Percentiles rank a stretch among this genome's conserved stretches.
These are phyloP conservation scores for Aspergillus awamori DNA, from an alignment of 2,329 filamentous ascomycete species.

Conservation along the genomic window DNA sequence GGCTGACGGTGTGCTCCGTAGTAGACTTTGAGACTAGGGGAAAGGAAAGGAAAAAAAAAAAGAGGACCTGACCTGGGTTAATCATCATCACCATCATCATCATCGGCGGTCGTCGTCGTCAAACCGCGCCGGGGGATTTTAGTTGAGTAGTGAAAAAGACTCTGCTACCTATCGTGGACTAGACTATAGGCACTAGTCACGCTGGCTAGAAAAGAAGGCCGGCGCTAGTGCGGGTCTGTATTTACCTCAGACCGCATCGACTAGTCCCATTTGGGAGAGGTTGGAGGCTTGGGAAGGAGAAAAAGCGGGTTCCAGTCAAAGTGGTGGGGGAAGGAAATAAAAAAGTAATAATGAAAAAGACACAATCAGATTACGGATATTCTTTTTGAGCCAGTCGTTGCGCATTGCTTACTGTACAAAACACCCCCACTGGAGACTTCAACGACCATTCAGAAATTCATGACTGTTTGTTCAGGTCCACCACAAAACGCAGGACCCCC, in stretches of 20 bases:
- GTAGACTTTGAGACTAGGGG: background rate
- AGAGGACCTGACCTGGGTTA: background rate
- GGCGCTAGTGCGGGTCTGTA: constrained; percentile 15
- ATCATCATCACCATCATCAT: constrained; percentile 1
- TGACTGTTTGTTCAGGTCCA: background rate
- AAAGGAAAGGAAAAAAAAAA: too few relatives aligned
- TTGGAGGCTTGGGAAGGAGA: constrained; percentile 9
- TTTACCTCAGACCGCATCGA: constrained; percentile 13
- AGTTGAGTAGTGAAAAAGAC: background rate
- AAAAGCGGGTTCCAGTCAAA: constrained; percentile 21
- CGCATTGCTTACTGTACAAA: constrained; percentile 14
- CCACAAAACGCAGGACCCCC: constrained; percentile 1
- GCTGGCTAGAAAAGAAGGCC: constrained; percentile 8
- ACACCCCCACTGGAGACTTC: constrained; percentile 6
- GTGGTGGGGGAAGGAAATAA: constrained; percentile 15
- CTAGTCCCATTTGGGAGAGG: background rate
- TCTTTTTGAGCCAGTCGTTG: constrained; percentile 17
- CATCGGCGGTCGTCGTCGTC: background rate
- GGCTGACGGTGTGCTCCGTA: constrained; percentile 1
- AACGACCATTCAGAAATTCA: constrained; percentile 1
- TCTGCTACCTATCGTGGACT: constrained; percentile 1
- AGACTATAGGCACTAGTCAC: background rate
- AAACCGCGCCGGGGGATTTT: too few relatives aligned
- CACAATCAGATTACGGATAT: background rate
- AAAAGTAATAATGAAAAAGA: background rate